A percentile compares a stretch with the other conserved stretches of the same genome.
Evolutionary conservation across 2,329 filamentous ascomycete species (phyloP).

Genomic region (Penicillium olsonii): DNA sequence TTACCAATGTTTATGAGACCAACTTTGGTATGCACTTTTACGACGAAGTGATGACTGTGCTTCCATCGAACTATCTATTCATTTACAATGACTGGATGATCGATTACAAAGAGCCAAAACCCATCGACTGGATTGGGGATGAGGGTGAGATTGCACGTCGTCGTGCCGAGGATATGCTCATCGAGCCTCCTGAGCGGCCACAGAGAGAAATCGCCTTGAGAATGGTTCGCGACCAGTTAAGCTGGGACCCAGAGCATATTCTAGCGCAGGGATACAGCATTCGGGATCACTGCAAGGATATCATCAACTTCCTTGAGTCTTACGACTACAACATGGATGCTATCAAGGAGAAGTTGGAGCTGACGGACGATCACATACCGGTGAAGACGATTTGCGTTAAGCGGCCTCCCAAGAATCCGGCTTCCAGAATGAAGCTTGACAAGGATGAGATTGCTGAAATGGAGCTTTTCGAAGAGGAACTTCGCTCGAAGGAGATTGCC

Average conservation of each 20-base stretch:
- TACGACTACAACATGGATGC: neutral
- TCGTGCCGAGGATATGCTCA: neutral
- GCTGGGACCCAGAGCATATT: too few species aligned
- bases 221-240: neutral
- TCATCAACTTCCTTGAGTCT: neutral
- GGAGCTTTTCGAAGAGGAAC: neutral
- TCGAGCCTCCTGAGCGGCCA: neutral
- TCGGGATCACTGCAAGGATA: neutral
- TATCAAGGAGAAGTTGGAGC: neutral
- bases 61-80: constrained; percentile 65
- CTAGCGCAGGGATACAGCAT: neutral
- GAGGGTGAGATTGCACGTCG: constrained; percentile 1
- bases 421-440: neutral
- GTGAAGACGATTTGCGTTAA: too few species aligned
- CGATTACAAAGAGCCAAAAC: constrained; percentile 61
- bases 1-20: constrained; percentile 57
- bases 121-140: neutral
- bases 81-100: constrained; percentile 71
- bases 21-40: constrained; percentile 66
- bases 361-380: neutral
- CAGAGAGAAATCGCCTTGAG: neutral
- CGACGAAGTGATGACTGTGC: constrained; percentile 57
- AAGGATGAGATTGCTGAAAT: neutral
- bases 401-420: too few species aligned
- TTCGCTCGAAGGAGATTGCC: neutral